Base-by-base conservation (phyloP, 352 stramenopile species). In the Pythium coloratum region DNA sequence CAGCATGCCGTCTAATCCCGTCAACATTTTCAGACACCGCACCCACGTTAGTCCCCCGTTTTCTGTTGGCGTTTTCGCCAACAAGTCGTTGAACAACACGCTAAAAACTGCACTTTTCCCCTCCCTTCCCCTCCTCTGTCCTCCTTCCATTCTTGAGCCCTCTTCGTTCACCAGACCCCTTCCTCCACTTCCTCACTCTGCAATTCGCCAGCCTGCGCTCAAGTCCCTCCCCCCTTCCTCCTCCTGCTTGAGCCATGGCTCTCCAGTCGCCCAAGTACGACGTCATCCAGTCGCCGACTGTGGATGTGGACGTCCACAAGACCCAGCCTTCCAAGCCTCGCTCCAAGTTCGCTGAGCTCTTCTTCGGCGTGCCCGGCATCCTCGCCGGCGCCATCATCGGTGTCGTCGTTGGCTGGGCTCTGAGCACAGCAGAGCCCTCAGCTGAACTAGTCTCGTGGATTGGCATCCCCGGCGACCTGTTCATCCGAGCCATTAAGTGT, bases 401-500 rank as follows among this genome's bases (percentile, higher is more conserved):
- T 28, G 50, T 69, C 26, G 8, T 64, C 13, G 16, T 69, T 10
- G 66, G 66, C 38, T 69, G 36, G 24, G 42, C 12, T 2, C 20
- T 72, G 20, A 57, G 67, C 49, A 59, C 40, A 34, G 42, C 66
- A 0, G 24, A 47, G 18, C 66, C 66, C 10, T 65, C 66, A 18
- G 54, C 47, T 0, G 66, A 59, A 32, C 28, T 69, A 6, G 33
- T 65, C 13, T 69, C 59, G 13, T 84, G 72, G 77, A 74, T 84
- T 50, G 59, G 55, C 20, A 64, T 81, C n/a, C 77, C 75, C 1
- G 77, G 77, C 1, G n/a, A 76, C 16, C 69, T 85, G 28, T 83
- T 81, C 66, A 71, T 83, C 64, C 70, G 68, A 24, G 70, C 73
- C 38, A 73, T 85, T 56, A 81, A 78, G 69, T 85, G 77, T 59